These are phyloP conservation scores for Dalbergia cochinchinensis DNA, from an alignment of 306 rosid genomes.

Conservation along the genomic window DNA sequence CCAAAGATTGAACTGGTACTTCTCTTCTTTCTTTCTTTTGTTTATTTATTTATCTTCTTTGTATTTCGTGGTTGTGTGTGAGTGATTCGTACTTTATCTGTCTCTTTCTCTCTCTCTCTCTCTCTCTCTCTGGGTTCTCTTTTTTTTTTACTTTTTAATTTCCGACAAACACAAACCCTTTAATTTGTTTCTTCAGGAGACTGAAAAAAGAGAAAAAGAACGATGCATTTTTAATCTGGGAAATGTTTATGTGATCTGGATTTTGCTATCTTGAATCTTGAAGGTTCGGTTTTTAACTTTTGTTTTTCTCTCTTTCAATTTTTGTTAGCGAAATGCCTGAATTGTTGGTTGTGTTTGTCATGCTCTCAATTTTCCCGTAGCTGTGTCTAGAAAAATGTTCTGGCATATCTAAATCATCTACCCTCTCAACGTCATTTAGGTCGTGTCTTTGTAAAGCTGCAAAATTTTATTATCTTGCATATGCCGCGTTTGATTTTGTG, in stretches of 20 bases:
- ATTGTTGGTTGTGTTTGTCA: no score
- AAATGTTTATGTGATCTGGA: conserved; percentile 29
- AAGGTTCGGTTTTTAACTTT: conserved; percentile 3
- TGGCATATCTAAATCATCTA: not conserved
- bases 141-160: no score
- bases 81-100: not conserved
- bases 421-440: not conserved
- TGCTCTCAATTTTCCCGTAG: not conserved
- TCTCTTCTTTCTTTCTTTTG: conserved; percentile 48
- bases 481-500: conserved; percentile 21
- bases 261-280: conserved; percentile 7
- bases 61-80: conserved; percentile 11
- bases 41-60: no score
- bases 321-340: no score
- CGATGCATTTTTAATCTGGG: conserved; percentile 18
- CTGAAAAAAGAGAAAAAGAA: not conserved
- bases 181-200: not conserved
- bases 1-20: conserved; percentile 41
- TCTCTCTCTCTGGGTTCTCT: no score
- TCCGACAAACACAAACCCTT: no score
- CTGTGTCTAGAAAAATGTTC: not conserved
- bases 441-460: conserved; percentile 10
- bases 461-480: conserved; percentile 5
- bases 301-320: not conserved
- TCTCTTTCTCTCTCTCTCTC: no score